Percentiles rank a stretch among this genome's conserved stretches.
These are phyloP conservation scores for Aspergillus ochraceus DNA, from an alignment of 2,329 filamentous ascomycete species.

Conservation along the genomic window DNA sequence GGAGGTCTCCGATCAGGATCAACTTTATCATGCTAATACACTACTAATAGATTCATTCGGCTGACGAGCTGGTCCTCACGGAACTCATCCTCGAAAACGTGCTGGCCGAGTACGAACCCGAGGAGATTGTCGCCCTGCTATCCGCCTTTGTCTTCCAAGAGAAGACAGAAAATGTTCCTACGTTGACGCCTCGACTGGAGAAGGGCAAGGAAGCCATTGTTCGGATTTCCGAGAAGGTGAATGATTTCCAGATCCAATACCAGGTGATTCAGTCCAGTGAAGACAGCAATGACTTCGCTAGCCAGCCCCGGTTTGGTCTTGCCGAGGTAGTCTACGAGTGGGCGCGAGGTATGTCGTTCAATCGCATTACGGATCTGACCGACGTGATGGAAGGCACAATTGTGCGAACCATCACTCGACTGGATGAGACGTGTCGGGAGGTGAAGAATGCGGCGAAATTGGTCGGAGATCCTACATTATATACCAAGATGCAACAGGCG, in stretches of 20 bases:
- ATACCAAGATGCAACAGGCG: constrained; percentile 94
- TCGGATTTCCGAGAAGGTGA: constrained; percentile 87
- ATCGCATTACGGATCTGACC: constrained; percentile 92
- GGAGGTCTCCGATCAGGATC: neutral
- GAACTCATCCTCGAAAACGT: constrained; percentile 97
- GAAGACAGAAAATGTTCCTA: constrained; percentile 81
- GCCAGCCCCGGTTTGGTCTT: constrained; percentile 82
- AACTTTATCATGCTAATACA: neutral
- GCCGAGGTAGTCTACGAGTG: constrained; percentile 99
- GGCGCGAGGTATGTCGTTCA: constrained; percentile 97
- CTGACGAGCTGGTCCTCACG: constrained; percentile 92
- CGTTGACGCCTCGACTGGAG: constrained; percentile 77
- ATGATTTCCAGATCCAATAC: constrained; percentile 81
- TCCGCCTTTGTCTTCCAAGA: constrained; percentile 98
- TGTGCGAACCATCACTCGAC: constrained; percentile 85
- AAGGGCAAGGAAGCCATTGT: constrained; percentile 83
- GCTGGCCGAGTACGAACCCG: constrained; percentile 88
- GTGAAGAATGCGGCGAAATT: constrained; percentile 96
- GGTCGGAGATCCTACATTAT: constrained; percentile 89
- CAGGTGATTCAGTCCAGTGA: constrained; percentile 91
- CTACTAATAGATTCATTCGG: constrained; percentile 72
- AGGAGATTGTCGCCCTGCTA: constrained; percentile 91
- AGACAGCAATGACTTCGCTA: constrained; percentile 89
- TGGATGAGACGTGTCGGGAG: constrained; percentile 95
- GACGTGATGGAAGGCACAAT: constrained; percentile 97